phyloP scores from a whole-genome alignment of 1,284 basidiomycete species.

The Ustilago bromivora region DNA sequence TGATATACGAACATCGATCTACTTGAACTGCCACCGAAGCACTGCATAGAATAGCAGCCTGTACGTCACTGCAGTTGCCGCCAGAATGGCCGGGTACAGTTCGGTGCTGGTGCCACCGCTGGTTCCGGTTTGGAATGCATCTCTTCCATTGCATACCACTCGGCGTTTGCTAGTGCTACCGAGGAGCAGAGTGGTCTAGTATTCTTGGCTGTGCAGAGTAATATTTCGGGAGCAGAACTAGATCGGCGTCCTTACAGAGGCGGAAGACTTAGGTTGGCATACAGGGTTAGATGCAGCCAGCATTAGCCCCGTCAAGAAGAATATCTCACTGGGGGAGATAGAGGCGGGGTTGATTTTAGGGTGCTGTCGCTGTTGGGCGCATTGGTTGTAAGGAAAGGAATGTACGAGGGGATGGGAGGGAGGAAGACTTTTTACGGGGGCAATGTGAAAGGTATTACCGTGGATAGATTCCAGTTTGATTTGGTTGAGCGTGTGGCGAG shows the following conservation, averaged over 20 bases:
- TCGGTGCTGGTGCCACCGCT: constrained; percentile 42
- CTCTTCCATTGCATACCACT: constrained; percentile 1
- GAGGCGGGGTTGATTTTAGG: constrained; percentile 26
- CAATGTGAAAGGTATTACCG: constrained; percentile 38
- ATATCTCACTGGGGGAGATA: constrained; percentile 1
- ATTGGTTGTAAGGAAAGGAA: constrained; percentile 17
- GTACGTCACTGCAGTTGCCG: constrained; percentile 49
- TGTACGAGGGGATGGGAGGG: constrained; percentile 6
- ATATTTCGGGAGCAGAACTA: constrained; percentile 34
- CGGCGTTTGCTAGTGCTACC: background rate
- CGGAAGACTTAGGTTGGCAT: constrained; percentile 14
- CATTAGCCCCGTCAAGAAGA: constrained; percentile 29
- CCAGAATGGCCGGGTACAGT: constrained; percentile 64
- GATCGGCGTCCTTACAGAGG: constrained; percentile 4
- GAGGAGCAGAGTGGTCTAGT: constrained; percentile 16
- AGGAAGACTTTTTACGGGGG: constrained; percentile 41
- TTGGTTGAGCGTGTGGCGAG: constrained; percentile 26
- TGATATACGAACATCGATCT: background rate
- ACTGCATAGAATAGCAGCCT: constrained; percentile 65
- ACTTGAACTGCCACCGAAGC: constrained; percentile 37
- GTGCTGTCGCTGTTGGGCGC: constrained; percentile 32
- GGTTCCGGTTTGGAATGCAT: constrained; percentile 4
- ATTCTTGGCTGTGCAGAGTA: constrained; percentile 42
- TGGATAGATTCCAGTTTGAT: constrained; percentile 33
- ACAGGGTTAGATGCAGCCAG: constrained; percentile 32